Percentiles rank a stretch among this genome's conserved stretches.
These are phyloP conservation scores for Apiotrichum laibachii DNA, from an alignment of 1,284 basidiomycete species.

Conservation along the genomic window DNA sequence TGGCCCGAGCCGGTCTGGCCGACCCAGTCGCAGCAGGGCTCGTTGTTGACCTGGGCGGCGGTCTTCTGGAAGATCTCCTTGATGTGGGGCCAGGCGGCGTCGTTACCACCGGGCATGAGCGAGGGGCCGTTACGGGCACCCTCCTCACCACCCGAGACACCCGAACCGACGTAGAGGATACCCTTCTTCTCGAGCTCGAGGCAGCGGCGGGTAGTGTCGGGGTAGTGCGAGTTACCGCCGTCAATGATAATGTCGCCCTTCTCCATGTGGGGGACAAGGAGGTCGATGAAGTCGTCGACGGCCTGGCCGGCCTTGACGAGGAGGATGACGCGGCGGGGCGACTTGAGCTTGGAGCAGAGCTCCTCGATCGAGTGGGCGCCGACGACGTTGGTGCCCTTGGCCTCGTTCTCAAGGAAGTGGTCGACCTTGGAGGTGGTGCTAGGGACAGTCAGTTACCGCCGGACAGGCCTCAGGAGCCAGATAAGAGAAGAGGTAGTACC, in stretches of 20 bases:
- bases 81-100: conserved; percentile 92
- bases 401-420: conserved; percentile 91
- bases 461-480: not conserved
- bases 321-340: conserved; percentile 72
- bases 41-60: conserved; percentile 89
- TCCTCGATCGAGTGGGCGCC: conserved; percentile 94
- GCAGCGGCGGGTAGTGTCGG: conserved; percentile 93
- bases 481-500: not conserved
- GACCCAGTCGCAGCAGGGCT: conserved; percentile 99
- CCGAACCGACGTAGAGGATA: conserved; percentile 93
- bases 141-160: conserved; percentile 99
- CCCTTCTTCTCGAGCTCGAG: conserved; percentile 92
- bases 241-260: conserved; percentile 93
- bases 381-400: conserved; percentile 94
- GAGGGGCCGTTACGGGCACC: conserved; percentile 97
- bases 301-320: conserved; percentile 74
- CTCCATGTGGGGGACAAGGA: conserved; percentile 59
- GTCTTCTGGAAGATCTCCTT: conserved; percentile 99
- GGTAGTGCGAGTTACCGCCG: conserved; percentile 99
- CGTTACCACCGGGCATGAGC: conserved; percentile 97
- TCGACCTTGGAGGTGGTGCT: conserved; percentile 92
- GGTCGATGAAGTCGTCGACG: conserved; percentile 60
- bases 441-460: not conserved
- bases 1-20: conserved; percentile 97
- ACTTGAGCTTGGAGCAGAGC: conserved; percentile 60